Percentiles rank a stretch among this genome's conserved stretches.
Conservation (phyloP, 1,139 yeast species). For the Candida tetrigidarum region DNA sequence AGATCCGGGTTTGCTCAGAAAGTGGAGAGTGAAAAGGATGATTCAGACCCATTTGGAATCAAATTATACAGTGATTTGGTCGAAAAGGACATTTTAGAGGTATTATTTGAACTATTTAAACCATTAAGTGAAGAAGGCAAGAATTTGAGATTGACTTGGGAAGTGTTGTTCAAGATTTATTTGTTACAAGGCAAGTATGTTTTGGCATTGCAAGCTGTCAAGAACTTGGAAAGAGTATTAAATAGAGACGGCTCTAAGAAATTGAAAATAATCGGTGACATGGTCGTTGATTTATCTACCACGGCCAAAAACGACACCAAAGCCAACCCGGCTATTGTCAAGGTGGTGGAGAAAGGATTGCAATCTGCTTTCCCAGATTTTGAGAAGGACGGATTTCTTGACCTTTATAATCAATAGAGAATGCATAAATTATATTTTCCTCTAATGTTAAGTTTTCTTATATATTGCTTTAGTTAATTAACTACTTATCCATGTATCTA, state of each 20-base stretch:
- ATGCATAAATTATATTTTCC: slow-evolving; percentile 1
- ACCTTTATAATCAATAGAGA: slow-evolving; percentile 18
- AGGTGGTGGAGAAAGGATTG: slow-evolving; percentile 50
- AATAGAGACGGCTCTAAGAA: slow-evolving; percentile 21
- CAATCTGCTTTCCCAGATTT: slow-evolving; percentile 37
- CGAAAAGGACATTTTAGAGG: slow-evolving; percentile 33
- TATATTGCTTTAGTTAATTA: no score
- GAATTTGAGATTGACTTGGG: slow-evolving; percentile 38
- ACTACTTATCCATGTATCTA: slow-evolving; percentile 57
- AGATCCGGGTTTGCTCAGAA: slow-evolving; percentile 41
- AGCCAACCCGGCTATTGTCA: slow-evolving; percentile 46
- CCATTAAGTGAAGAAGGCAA: slow-evolving; percentile 43
- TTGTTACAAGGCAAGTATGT: slow-evolving; percentile 47
- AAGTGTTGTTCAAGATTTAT: slow-evolving; percentile 42
- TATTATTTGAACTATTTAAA: slow-evolving; percentile 32
- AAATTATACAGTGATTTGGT: slow-evolving; percentile 34
- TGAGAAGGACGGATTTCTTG: slow-evolving; percentile 19
- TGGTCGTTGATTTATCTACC: slow-evolving; percentile 29
- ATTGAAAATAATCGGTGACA: slow-evolving; percentile 26
- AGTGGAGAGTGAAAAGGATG: slow-evolving; percentile 50
- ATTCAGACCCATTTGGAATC: slow-evolving; percentile 54
- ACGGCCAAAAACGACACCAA: slow-evolving; percentile 28
- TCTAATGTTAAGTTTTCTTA: no score
- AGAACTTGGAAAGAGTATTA: slow-evolving; percentile 37
- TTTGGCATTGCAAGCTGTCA: slow-evolving; percentile 49